Evolutionary conservation across 225 moss, liverwort and hornwort species (phyloP), one percentile per base, ranked within the genome.

Genomic region (Sphagnum contortum): DNA sequence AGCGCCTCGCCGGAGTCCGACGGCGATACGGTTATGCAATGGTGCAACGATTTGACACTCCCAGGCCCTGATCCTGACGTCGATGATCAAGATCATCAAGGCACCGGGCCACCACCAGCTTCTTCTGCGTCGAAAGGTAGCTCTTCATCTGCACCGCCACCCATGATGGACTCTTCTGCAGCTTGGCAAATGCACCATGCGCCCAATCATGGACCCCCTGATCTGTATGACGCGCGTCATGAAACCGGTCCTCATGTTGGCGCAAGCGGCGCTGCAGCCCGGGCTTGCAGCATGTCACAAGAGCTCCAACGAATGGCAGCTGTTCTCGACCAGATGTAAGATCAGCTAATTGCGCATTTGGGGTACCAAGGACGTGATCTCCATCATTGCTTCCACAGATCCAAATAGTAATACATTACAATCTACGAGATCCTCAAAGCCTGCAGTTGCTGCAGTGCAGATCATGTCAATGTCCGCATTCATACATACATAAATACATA

Each of bases 231-330:
- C 0, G 49, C 77, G 12, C 52, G 52, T 52, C 7, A 52, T 5
- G 29, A 29, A 29, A 0, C 29, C 29, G 29, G 29, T 29, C 29
- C 29, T 29, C 29, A 1, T 29, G 29, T 29, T 29, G 29, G 29
- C 29, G 29, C 29, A 29, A 29, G 29, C 29, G 77, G 75, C 64
- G 68, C 66, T 61, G 73, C 60, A 29, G 29, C 29, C 60, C 72
- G 71, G 4, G 79, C 76, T 14, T 29, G 29, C 29, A 29, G 29
- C 29, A 83, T 87, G 76, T 85, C 83, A 2, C 83, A 75, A 8
- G 83, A 89, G 74, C 73, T 91, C 2, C 87, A 87, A 57, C 74
- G 81, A 45, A 89, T 94, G 71, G 81, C 90, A 0, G 88, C 88
- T 45, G 86, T 90, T 65, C 80, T 88, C 50, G 85, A 88, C 71